phyloP scores from a whole-genome alignment of 164 flowering plant species.

The Buxus sempervirens region DNA sequence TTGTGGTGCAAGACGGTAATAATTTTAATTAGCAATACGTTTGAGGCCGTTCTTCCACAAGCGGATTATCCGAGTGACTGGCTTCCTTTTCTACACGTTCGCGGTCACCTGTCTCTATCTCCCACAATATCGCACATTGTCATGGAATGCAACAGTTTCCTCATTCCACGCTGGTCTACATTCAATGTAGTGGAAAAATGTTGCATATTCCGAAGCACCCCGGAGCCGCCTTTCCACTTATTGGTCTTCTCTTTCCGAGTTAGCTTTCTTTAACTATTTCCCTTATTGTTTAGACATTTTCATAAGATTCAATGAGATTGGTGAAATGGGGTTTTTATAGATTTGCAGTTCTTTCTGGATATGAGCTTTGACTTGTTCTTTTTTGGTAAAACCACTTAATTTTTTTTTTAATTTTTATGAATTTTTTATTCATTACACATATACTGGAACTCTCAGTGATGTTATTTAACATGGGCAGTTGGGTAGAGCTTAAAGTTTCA shows the following conservation, averaged over 20 bases:
- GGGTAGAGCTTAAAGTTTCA: too few species aligned
- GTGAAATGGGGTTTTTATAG: neutral
- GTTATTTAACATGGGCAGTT: too few species aligned
- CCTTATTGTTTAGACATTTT: neutral
- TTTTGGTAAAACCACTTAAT: too few species aligned
- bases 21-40: too few species aligned
- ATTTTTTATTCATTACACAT: too few species aligned
- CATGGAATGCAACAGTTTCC: conserved; percentile 13
- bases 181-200: conserved; percentile 14
- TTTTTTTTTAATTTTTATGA: too few species aligned
- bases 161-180: neutral
- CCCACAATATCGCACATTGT: neutral
- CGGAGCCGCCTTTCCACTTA: neutral
- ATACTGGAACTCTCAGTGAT: too few species aligned
- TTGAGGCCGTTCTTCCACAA: conserved; percentile 22
- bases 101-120: neutral
- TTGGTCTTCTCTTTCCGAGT: neutral
- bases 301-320: too few species aligned
- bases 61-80: conserved; percentile 18
- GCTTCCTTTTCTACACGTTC: conserved; percentile 16
- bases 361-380: too few species aligned
- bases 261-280: too few species aligned
- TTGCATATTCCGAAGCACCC: neutral
- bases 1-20: too few species aligned
- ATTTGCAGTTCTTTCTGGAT: too few species aligned